A percentile compares a stretch with the other conserved stretches of the same genome.
Conservation (phyloP, 768 basidiomycete species). For the Trametes elegans region DNA sequence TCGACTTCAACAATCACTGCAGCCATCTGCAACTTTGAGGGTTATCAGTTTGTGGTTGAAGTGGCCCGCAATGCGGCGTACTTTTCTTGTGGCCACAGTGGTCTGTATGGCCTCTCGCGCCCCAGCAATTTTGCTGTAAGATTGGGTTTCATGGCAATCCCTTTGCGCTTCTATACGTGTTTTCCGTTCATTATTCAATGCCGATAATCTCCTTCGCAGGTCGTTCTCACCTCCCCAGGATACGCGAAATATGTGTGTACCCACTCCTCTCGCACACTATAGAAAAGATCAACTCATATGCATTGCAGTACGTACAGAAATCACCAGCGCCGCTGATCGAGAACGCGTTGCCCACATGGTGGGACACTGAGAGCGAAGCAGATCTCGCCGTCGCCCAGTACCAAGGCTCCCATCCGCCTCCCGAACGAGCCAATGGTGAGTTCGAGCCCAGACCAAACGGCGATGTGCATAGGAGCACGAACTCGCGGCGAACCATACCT, state of each 20-base stretch:
- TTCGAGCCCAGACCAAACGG: background rate
- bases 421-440: background rate
- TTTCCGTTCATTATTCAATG: background rate
- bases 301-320: constrained; percentile 30
- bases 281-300: background rate
- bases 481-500: background rate
- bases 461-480: background rate
- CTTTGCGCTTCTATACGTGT: too few relatives aligned
- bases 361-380: constrained; percentile 23
- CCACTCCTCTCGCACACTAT: background rate
- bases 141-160: background rate
- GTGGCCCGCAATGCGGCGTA: background rate
- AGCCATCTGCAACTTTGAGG: too few relatives aligned
- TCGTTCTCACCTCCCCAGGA: constrained; percentile 66
- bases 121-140: background rate
- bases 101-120: background rate
- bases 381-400: constrained; percentile 22
- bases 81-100: background rate
- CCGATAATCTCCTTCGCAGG: constrained; percentile 38
- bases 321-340: constrained; percentile 20
- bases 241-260: constrained; percentile 60
- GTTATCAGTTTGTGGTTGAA: too few relatives aligned
- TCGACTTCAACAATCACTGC: too few relatives aligned
- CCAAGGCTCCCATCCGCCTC: background rate
- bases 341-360: constrained; percentile 23